Evolutionary conservation across 495 filamentous ascomycete species (phyloP), one percentile per base, ranked within the genome.

Genomic region (Poronia punctata): DNA sequence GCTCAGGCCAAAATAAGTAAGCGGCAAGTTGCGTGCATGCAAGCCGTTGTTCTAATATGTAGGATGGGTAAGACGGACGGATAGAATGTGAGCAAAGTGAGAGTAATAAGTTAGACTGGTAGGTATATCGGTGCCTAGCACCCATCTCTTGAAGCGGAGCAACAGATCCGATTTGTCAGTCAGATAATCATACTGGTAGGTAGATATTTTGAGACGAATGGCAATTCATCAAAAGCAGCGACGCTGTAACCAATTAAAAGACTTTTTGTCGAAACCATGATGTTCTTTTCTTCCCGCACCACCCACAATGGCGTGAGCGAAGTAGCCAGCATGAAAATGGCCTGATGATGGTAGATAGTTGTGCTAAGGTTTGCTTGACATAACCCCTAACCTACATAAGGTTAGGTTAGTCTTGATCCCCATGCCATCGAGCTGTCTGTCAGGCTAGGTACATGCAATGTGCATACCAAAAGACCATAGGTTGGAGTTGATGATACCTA

Each of bases 241-340:
- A n/a, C n/a, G n/a, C n/a, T n/a, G n/a, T n/a, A n/a, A n/a, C n/a
- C n/a, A n/a, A n/a, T n/a, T n/a, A n/a, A n/a, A n/a, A n/a, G n/a
- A n/a, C n/a, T n/a, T n/a, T n/a, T n/a, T n/a, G n/a, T n/a, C 42
- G 26, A 35, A 38, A 28, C 34, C 34, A 45, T 38, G 42, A 34
- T 38, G 32, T 31, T 37, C 21, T 33, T 25, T 16, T 32, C 32
- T 16, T 22, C 21, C 33, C 25, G 20, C 26, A 17, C 14, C 15
- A 19, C 26, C 28, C 35, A 38, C 19, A 12, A 38, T 35, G 34
- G 42, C 42, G 38, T 37, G 33, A 33, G 42, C 42, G 42, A 45
- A 18, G 40, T 30, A 34, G 27, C 34, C 33, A 22, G 16, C 33
- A 38, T 28, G 27, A 35, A 20, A 28, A 15, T 9, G 6, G 32